Percentiles rank a stretch among this genome's conserved stretches.
Evolutionary conservation across 2,329 filamentous ascomycete species (phyloP).

Genomic region (Hypoxylon sp.): DNA sequence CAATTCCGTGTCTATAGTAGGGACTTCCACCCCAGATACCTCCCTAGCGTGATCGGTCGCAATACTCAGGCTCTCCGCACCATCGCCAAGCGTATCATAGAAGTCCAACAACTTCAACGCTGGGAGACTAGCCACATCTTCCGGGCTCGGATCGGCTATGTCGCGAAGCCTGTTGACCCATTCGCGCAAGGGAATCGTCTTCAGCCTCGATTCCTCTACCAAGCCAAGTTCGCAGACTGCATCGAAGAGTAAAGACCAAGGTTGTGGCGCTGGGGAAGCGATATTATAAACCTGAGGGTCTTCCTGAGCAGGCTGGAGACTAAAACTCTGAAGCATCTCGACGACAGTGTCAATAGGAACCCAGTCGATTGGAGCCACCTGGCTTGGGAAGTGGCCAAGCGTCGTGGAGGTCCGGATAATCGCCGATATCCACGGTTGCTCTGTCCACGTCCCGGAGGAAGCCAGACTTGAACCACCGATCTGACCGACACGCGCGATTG

Average conservation of each 20-base stretch:
- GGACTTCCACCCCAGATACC: neutral
- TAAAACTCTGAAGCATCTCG: conserved; percentile 22
- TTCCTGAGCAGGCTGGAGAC: neutral
- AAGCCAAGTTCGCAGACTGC: conserved; percentile 6
- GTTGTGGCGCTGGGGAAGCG: conserved; percentile 7
- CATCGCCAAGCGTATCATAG: conserved; percentile 16
- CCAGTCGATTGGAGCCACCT: conserved; percentile 31
- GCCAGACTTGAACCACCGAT: conserved; percentile 27
- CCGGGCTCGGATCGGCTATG: conserved; percentile 10
- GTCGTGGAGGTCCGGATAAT: conserved; percentile 31
- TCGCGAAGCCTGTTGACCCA: conserved; percentile 24
- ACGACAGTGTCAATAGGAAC: conserved; percentile 31
- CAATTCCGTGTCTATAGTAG: neutral
- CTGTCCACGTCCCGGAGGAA: conserved; percentile 18
- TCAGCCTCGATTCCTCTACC: too few relatives aligned
- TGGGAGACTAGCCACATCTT: conserved; percentile 25
- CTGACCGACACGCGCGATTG: conserved; percentile 35
- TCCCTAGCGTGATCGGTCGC: neutral
- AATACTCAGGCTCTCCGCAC: neutral
- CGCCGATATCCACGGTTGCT: conserved; percentile 40
- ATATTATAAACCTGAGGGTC: conserved; percentile 21
- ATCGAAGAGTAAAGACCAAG: conserved; percentile 25
- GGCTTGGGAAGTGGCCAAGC: conserved; percentile 18
- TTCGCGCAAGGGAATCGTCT: conserved; percentile 13
- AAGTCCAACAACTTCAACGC: conserved; percentile 29